Evolutionary conservation across 78 protist species (phyloP), one percentile per base, ranked within the genome.

Genomic region (Guillardia theta): DNA sequence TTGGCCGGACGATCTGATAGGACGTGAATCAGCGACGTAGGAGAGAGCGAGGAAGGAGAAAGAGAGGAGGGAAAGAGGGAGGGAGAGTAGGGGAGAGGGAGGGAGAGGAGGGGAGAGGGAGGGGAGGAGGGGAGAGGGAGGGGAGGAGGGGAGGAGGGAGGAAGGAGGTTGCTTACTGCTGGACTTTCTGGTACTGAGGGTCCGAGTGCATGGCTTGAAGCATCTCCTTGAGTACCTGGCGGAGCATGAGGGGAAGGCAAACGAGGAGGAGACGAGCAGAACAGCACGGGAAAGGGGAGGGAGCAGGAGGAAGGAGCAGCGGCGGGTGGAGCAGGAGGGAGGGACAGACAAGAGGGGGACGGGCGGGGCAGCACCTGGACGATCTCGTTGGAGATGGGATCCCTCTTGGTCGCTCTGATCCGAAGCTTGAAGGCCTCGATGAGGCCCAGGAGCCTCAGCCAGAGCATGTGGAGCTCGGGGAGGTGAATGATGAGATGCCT

Each of bases 401-500:
- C 90, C 53, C 90, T 46, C 90, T 78, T 12, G 50, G 45, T 18
- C 3, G 90, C 90, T 46, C 10, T n/a, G 50, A 78, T 78, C 53
- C 90, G 90, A 22, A 36, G 83, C 41, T 24, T 78, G 90, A 43
- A 43, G 50, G 48, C 90, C 50, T 78, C 90, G 1, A 78, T 18
- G 50, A 78, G 90, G 43, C 90, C 90, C 1, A 78, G 90, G 24
- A 78, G 50, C n/a, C 39, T 12, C 41, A 78, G 48, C 90, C 90
- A 78, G 33, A 78, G 45, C 90, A 78, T 78, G 8, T 78, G 90
- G 43, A 78, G 90, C 53, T 78, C 90, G 80, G 80, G 80, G 39
- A 64, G 80, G 80, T 21, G 80, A 36, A 64, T 21, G 80, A 64
- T 10, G 21, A 19, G 10, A 36, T 53, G n/a, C n/a, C 70, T 58